Base-by-base conservation (phyloP, 1,284 basidiomycete species). In the Cystobasidiaceae sp. region DNA sequence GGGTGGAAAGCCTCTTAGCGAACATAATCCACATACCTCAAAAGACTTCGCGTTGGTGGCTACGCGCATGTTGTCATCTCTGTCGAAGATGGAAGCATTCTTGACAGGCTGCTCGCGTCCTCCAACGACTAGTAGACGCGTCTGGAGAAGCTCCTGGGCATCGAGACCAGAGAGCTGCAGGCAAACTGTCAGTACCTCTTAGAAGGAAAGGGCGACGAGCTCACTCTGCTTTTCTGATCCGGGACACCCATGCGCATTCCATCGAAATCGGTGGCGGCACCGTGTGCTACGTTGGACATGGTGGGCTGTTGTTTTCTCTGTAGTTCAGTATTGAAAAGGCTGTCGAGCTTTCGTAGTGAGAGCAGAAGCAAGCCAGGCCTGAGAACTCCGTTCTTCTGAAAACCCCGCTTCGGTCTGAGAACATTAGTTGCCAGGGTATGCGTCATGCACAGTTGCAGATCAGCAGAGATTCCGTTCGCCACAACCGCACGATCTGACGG, bases 51-150 rank as follows among this genome's bases (percentile, higher is more conserved):
- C 60, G 33, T 52, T 52, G 39, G 49, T 51, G 5, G 60, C 60
- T 27, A 62, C 60, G 9, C 60, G 48, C 60, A 52, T 52, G 37
- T 52, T 62, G 49, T 62, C 60, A 32, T 62, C 60, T 52, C 60
- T 28, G 49, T 62, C 60, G 50, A 62, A 62, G 48, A 62, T 39
- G 34, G 49, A 52, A 25, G 60, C 60, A 54, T 62, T 30, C 50
- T 51, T 62, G 50, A 62, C 54, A 37, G 48, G 48, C 46, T 62
- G 60, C 23, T 41, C 32, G 7, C 49, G 15, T 25, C 60, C 60
- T 15, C 34, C 33, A 25, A 34, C 37, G 23, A 27, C 25, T 19
- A 62, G 60, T 3, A 62, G 34, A 13, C 60, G 60, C 9, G 44
- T 63, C 28, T 63, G 50, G 3, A 63, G 41, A 13, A 63, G 34